Conservation (phyloP, 805 yeast genomes). For the Candida tibetensis region DNA sequence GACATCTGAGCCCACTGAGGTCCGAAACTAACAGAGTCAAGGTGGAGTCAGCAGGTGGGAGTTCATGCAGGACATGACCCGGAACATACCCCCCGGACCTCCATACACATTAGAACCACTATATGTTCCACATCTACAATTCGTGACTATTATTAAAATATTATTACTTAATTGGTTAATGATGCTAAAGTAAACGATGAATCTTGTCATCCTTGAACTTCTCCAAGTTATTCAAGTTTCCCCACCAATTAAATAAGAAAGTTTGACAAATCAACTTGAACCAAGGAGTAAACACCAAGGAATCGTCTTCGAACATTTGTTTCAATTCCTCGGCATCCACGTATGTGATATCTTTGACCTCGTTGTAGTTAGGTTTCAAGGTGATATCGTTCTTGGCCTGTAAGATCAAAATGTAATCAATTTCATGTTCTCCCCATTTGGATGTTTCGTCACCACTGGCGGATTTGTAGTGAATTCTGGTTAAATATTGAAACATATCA, state of each 20-base stretch:
- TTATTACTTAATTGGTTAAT: too few species aligned
- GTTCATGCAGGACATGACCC: too few species aligned
- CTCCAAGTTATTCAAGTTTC: slow-evolving; percentile 56
- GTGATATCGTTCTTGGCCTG: slow-evolving; percentile 49
- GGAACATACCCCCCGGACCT: too few species aligned
- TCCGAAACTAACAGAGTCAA: too few species aligned
- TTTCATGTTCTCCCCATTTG: slow-evolving; percentile 97
- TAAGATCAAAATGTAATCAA: slow-evolving; percentile 87
- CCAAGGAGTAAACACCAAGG: slow-evolving; percentile 93
- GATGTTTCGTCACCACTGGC: slow-evolving; percentile 57
- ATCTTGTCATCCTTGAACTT: slow-evolving; percentile 45
- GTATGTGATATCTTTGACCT: slow-evolving; percentile 77
- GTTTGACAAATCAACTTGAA: slow-evolving; percentile 92
- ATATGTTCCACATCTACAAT: too few species aligned
- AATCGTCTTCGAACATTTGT: slow-evolving; percentile 67
- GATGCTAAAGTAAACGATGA: slow-evolving; percentile 46
- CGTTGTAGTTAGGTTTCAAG: slow-evolving; percentile 65
- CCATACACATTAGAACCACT: too few species aligned
- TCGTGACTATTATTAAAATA: too few species aligned
- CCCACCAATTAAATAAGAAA: slow-evolving; percentile 95
- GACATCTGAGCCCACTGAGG: too few species aligned
- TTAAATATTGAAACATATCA: slow-evolving; percentile 73
- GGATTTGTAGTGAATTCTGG: slow-evolving; percentile 93
- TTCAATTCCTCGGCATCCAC: slow-evolving; percentile 68
- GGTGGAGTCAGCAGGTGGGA: too few species aligned